These are phyloP conservation scores for Trichoderma orchidacearum DNA, from an alignment of 495 filamentous ascomycete species.

Conservation along the genomic window DNA sequence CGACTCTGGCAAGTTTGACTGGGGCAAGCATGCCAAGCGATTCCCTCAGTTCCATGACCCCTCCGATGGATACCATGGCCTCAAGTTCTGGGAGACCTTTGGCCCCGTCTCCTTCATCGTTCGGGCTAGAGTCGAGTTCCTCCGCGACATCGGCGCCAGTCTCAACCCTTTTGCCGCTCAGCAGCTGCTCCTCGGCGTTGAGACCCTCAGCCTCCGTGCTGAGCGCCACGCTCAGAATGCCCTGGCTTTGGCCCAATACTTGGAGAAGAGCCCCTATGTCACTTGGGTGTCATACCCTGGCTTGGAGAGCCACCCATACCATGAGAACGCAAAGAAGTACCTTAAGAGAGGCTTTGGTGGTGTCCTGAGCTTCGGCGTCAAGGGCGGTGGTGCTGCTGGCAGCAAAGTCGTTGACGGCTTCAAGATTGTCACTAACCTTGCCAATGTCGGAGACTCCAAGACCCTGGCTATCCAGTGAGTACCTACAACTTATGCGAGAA, in stretches of 20 bases:
- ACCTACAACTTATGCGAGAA: neutral
- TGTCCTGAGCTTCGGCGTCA: conserved; percentile 85
- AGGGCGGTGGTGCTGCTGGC: conserved; percentile 71
- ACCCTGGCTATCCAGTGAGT: conserved; percentile 75
- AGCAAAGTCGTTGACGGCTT: conserved; percentile 85
- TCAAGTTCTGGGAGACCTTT: conserved; percentile 97
- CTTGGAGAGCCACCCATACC: conserved; percentile 65
- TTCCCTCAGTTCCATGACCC: conserved; percentile 95
- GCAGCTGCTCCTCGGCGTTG: conserved; percentile 78
- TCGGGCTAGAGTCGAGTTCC: conserved; percentile 61
- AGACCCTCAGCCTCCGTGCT: conserved; percentile 76
- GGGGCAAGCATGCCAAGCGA: conserved; percentile 74
- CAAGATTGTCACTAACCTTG: conserved; percentile 87
- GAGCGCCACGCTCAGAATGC: conserved; percentile 86
- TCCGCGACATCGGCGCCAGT: conserved; percentile 73
- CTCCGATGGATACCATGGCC: conserved; percentile 83
- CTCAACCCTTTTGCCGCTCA: conserved; percentile 94
- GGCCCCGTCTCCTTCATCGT: conserved; percentile 75
- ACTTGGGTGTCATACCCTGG: conserved; percentile 93
- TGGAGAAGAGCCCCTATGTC: conserved; percentile 71
- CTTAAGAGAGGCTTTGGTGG: conserved; percentile 79
- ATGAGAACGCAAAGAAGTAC: conserved; percentile 81
- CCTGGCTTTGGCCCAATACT: conserved; percentile 66
- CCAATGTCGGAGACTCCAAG: conserved; percentile 69
- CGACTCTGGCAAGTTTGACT: conserved; percentile 93